Conservation (phyloP, 331 rosid genomes). For the Prunus yedoensis region DNA sequence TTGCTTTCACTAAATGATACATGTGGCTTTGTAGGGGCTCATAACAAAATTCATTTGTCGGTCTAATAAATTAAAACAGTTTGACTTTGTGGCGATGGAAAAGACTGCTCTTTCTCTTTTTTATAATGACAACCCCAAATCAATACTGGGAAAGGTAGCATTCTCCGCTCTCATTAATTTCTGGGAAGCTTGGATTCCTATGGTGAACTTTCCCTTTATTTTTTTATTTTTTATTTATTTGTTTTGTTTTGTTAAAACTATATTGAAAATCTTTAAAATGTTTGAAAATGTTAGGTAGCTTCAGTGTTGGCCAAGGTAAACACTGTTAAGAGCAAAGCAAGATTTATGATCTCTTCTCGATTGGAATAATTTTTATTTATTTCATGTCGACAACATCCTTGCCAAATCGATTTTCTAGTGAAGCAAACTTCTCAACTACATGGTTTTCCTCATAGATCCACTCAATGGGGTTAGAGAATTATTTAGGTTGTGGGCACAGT, state of each 20-base stretch:
- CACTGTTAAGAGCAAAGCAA: no score
- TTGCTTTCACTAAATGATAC: neutral
- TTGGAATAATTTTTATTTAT: neutral
- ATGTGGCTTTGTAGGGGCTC: neutral
- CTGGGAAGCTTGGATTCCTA: neutral
- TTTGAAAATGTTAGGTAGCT: neutral
- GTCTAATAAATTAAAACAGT: neutral
- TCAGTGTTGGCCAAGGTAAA: neutral
- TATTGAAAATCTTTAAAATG: neutral
- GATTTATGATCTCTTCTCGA: neutral
- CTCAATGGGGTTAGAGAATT: neutral
- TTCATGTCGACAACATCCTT: neutral
- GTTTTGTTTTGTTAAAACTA: no score
- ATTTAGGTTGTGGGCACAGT: neutral
- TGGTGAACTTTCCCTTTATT: neutral
- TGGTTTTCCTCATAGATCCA: neutral
- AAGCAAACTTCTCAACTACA: neutral
- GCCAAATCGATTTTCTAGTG: neutral
- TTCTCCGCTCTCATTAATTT: neutral
- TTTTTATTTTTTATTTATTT: no score
- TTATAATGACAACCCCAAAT: neutral
- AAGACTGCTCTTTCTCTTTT: neutral
- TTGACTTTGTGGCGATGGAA: neutral
- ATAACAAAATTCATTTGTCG: neutral
- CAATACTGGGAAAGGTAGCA: neutral